phyloP scores from a whole-genome alignment of 805 yeast genomes.

The Cyberlindnera japonica region DNA sequence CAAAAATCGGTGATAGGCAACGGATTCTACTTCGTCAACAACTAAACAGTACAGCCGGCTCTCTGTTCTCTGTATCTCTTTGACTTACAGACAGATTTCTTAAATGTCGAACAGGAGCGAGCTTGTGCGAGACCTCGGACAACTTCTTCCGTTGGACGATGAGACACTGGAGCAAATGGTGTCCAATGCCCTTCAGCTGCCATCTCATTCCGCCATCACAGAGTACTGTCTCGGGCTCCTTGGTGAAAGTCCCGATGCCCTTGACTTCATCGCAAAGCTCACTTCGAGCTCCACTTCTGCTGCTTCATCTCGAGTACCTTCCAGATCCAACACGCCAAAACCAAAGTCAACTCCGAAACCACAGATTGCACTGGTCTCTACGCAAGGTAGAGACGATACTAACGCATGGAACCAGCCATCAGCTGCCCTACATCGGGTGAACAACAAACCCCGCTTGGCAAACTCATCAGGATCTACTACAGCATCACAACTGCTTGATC shows the following conservation, averaged over 20 bases:
- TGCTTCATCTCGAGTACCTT: slow-evolving; percentile 3
- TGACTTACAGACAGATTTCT: too few relatives aligned
- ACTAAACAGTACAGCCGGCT: too few relatives aligned
- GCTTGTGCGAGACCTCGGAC: slow-evolving; percentile 18
- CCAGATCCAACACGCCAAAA: slow-evolving; percentile 2
- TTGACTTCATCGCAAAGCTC: slow-evolving; percentile 44
- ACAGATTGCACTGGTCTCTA: slow-evolving; percentile 1
- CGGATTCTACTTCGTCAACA: too few relatives aligned
- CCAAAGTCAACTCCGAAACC: slow-evolving; percentile 2
- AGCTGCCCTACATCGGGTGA: background rate
- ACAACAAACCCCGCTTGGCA: slow-evolving; percentile 12
- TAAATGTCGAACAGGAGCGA: background rate
- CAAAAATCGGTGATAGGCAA: background rate
- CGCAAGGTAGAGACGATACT: background rate
- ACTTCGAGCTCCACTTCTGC: slow-evolving; percentile 24
- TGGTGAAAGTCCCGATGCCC: slow-evolving; percentile 54
- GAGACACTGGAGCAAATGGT: slow-evolving; percentile 54
- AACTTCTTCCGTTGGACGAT: slow-evolving; percentile 54
- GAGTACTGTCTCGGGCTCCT: slow-evolving; percentile 52
- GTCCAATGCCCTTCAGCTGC: slow-evolving; percentile 46
- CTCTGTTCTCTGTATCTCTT: too few relatives aligned
- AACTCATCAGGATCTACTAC: slow-evolving; percentile 32
- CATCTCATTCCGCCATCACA: slow-evolving; percentile 44
- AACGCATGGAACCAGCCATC: slow-evolving; percentile 21
- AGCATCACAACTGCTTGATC: slow-evolving; percentile 46